Conservation (phyloP, 176 grass and related monocot genomes). For the Hsuehochloa calcarea region DNA sequence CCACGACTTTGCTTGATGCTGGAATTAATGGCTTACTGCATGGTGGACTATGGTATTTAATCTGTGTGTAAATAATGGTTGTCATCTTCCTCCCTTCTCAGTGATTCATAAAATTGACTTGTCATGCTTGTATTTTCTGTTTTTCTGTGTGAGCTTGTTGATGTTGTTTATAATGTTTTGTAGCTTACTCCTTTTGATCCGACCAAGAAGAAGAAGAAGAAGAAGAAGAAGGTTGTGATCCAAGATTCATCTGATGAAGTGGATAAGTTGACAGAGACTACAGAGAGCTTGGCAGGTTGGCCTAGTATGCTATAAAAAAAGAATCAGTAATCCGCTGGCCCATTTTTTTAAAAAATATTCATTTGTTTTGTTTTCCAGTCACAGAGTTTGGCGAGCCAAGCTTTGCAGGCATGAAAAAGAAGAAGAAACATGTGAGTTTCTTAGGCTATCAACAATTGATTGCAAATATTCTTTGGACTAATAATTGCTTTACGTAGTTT, state of each 20-base stretch:
- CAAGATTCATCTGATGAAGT: slow-evolving; percentile 75
- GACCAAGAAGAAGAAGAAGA: slow-evolving; percentile 98
- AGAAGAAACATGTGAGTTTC: slow-evolving; percentile 85
- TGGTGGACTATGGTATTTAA: background rate
- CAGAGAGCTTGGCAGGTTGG: slow-evolving; percentile 56
- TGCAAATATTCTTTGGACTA: slow-evolving; percentile 11
- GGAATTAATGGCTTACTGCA: background rate
- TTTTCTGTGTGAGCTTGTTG: background rate
- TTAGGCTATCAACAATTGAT: background rate
- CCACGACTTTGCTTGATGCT: background rate
- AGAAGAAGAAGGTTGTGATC: slow-evolving; percentile 94
- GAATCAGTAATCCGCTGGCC: background rate
- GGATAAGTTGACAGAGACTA: slow-evolving; percentile 70
- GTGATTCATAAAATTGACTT: background rate
- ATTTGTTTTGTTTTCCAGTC: slow-evolving; percentile 41
- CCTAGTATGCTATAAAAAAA: background rate
- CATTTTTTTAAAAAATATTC: slow-evolving; percentile 11
- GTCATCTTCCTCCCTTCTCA: background rate
- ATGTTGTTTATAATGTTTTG: slow-evolving; percentile 6
- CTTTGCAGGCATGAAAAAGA: slow-evolving; percentile 89
- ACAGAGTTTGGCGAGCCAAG: slow-evolving; percentile 52
- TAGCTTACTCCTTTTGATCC: slow-evolving; percentile 92
- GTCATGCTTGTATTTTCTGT: background rate
- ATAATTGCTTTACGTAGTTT: background rate
- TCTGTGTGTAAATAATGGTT: background rate